Evolutionary conservation across 768 basidiomycete species (phyloP).

Genomic region (Filobasidium floriforme): DNA sequence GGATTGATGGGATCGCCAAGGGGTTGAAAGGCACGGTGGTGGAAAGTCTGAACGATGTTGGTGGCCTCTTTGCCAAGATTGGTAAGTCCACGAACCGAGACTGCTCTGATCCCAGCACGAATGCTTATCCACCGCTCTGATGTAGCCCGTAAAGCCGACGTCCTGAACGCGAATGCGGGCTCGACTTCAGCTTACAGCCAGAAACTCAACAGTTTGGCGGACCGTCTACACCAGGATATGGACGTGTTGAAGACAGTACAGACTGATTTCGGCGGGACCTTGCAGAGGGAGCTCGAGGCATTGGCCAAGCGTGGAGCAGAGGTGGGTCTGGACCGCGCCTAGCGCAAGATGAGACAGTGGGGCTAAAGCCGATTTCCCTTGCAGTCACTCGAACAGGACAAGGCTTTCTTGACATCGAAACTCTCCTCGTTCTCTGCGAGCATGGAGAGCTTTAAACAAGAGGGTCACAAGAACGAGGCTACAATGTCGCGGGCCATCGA

Average conservation of each 20-base stretch:
- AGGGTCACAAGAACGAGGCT: not conserved
- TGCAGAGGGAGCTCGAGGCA: constrained; percentile 56
- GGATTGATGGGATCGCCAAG: constrained; percentile 63
- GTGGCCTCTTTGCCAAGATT: constrained; percentile 69
- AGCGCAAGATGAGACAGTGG: too few relatives aligned
- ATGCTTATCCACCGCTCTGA: not conserved
- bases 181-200: constrained; percentile 60
- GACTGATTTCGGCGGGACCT: constrained; percentile 51
- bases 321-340: constrained; percentile 45
- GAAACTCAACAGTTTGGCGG: constrained; percentile 54
- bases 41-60: constrained; percentile 65
- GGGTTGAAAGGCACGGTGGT: constrained; percentile 59
- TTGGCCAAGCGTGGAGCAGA: constrained; percentile 57
- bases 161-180: constrained; percentile 60
- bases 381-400: constrained; percentile 22
- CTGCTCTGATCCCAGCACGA: not conserved
- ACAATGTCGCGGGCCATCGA: not conserved
- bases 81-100: constrained; percentile 50
- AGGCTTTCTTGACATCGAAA: constrained; percentile 12
- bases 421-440: constrained; percentile 12
- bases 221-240: constrained; percentile 55
- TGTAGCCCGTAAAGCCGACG: constrained; percentile 64
- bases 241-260: constrained; percentile 58
- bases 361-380: not conserved
- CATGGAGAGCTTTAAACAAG: not conserved